These are phyloP conservation scores for Ramularia collo-cygni DNA, from an alignment of 2,329 filamentous ascomycete species.

Conservation along the genomic window DNA sequence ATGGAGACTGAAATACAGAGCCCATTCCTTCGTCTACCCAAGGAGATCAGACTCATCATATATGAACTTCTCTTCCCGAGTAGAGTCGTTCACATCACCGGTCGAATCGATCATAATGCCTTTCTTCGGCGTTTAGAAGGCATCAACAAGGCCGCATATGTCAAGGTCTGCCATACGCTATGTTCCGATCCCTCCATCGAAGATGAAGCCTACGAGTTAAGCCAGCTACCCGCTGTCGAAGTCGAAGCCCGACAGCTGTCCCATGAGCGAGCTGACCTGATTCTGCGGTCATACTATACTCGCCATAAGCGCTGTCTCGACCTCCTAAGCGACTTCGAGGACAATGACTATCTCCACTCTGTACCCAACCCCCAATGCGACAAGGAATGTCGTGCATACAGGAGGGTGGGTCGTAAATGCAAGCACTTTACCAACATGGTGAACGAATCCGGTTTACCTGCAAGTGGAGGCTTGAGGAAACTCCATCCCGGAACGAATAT, in stretches of 20 bases:
- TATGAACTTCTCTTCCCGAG: not conserved
- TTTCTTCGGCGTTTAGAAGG: not conserved
- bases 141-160: not conserved
- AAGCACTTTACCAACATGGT: not conserved
- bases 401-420: not conserved
- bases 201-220: not conserved
- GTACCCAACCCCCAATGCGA: not conserved
- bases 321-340: not conserved
- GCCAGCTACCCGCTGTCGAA: not conserved
- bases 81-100: not conserved
- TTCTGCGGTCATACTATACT: not conserved
- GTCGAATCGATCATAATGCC: not conserved
- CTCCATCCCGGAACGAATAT: not conserved
- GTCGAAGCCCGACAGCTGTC: not conserved
- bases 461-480: not conserved
- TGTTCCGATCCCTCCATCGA: not conserved
- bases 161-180: conserved; percentile 1
- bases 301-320: conserved; percentile 1
- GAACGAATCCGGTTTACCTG: not conserved
- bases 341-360: not conserved
- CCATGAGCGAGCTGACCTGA: not conserved
- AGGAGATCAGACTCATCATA: not conserved
- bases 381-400: not conserved
- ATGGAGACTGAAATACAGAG: too few species aligned
- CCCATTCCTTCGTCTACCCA: conserved; percentile 2